Base-by-base conservation (phyloP, 306 rosid genomes). In the Abrus pulchellus region DNA sequence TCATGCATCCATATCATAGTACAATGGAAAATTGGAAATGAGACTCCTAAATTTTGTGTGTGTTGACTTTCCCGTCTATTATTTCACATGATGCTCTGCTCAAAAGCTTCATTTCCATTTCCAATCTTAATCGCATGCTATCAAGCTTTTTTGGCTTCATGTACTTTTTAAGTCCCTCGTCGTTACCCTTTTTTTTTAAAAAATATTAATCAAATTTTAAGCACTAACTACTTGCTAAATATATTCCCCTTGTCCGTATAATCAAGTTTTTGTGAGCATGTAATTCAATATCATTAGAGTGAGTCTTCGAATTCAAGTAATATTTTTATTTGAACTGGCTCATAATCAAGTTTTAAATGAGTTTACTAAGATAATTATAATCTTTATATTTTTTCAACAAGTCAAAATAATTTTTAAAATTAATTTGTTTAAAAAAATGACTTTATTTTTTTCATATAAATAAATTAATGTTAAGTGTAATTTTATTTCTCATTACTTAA, bases 51-150 rank as follows among this genome's bases (percentile, higher is more conserved):
- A 13, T 60, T 36, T 74, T 61, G 45, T 66, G 7, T 53, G 73
- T 83, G 84, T 87, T 88, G 92, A 87, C 92, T 82, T 85, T 63
- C 3, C 6, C 44, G 27, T 43, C 73, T 47, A 71, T 68, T 59
- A 84, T 79, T 72, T 43, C 86, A 75, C 61, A 75, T 64, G 30
- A 78, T 82, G 57, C 56, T 76, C 14, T 40, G 10, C 69, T 41
- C 71, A 44, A 74, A 13, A 64, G 55, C 70, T 81, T 52, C 57
- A 36, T 82, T 82, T 68, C 62, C 72, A 41, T 47, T 86, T 79
- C 47, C 84, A 47, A 86, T 75, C 84, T 50, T 62, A 68, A 78
- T 83, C 86, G 72, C 86, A 65, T 65, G 72, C 28, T 9, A 70
- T 70, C 61, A 54, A 77, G 70, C 74, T 34, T 75, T 82, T 83